These are phyloP conservation scores for Groenewaldozyma sp. DNA, from an alignment of 1,139 yeast genomes.

Conservation along the genomic window DNA sequence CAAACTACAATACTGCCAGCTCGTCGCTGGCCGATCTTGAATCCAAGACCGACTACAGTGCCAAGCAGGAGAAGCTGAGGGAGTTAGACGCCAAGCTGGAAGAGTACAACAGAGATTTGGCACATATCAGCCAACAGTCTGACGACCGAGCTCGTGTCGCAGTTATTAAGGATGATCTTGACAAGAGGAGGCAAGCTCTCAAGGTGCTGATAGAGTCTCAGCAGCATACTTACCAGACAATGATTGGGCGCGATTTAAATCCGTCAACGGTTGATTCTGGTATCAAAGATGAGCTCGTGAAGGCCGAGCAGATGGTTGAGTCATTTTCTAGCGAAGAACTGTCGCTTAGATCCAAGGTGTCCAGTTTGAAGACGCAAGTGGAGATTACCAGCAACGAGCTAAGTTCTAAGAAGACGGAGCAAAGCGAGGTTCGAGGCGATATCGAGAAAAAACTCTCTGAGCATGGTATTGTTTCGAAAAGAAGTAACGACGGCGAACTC, in stretches of 20 bases:
- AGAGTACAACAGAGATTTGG: constrained; percentile 41
- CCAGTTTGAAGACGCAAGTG: constrained; percentile 8
- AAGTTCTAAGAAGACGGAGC: constrained; percentile 15
- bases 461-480: constrained; percentile 1
- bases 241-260: constrained; percentile 21
- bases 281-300: constrained; percentile 8
- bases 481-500: not conserved
- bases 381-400: constrained; percentile 12
- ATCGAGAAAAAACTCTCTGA: constrained; percentile 14
- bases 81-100: constrained; percentile 48
- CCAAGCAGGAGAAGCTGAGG: constrained; percentile 34
- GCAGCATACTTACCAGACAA: constrained; percentile 11
- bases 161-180: constrained; percentile 34
- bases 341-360: not conserved
- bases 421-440: constrained; percentile 14
- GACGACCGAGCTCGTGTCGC: constrained; percentile 47
- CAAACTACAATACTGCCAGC: constrained; percentile 23
- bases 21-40: constrained; percentile 9
- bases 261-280: constrained; percentile 11
- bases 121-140: constrained; percentile 46
- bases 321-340: constrained; percentile 1
- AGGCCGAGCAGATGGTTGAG: constrained; percentile 7
- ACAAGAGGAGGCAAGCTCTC: constrained; percentile 25
- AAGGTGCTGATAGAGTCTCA: constrained; percentile 21
- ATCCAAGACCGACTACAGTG: constrained; percentile 22